A percentile compares a stretch with the other conserved stretches of the same genome.
Evolutionary conservation across 1,284 basidiomycete species (phyloP).

Genomic region (Cronartium quercuum): DNA sequence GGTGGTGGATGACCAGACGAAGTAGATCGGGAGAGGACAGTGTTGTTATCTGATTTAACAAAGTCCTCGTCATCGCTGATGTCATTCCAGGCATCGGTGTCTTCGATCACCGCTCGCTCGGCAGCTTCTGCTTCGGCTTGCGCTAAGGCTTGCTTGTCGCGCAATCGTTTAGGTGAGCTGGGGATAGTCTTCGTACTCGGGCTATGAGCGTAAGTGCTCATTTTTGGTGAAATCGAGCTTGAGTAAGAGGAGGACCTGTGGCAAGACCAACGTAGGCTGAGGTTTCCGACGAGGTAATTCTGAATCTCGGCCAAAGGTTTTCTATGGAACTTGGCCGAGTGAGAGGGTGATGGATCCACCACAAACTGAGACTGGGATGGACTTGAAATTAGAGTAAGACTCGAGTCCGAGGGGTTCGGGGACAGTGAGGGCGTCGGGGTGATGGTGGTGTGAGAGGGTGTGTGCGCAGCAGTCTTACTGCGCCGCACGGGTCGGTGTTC

Average conservation of each 20-base stretch:
- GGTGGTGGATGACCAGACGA: not conserved
- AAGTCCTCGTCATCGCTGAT: not conserved
- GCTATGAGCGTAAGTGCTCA: not conserved
- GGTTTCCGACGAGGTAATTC: not conserved
- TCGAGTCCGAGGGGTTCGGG: no score
- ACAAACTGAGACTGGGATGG: no score
- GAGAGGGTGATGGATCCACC: not conserved
- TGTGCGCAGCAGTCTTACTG: not conserved
- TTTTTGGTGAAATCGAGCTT: not conserved
- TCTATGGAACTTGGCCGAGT: not conserved
- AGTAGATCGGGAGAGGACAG: not conserved
- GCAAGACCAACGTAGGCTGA: no score
- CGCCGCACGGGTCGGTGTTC: not conserved
- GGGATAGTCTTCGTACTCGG: not conserved
- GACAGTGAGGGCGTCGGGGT: no score
- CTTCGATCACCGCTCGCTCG: not conserved
- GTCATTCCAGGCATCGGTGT: constrained; percentile 7
- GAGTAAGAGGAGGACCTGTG: not conserved
- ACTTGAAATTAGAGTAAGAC: no score
- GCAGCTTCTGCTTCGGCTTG: not conserved
- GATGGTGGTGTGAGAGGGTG: no score
- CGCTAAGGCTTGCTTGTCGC: not conserved
- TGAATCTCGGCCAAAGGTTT: not conserved
- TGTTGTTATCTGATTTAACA: not conserved
- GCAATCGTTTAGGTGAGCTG: not conserved